Evolutionary conservation across 352 stramenopile species (phyloP), one percentile per base, ranked within the genome.

Genomic region (Pythium pyrilobum): DNA sequence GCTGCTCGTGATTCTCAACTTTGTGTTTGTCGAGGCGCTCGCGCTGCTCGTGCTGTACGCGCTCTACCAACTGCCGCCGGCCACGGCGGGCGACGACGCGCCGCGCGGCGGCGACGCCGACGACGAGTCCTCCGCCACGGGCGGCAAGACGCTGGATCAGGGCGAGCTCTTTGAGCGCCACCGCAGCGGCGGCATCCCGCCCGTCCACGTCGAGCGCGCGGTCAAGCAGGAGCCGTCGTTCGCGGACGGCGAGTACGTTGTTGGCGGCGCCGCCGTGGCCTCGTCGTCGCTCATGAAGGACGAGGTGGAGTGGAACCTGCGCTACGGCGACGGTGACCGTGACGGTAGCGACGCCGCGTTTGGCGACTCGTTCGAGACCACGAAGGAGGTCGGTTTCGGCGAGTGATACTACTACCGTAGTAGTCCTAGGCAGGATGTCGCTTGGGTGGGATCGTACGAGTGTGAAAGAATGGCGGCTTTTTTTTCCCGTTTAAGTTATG

Each of bases 1-100:
- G 8, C 57, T 85, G 53, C 32, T 89, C 25, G 71, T 87, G 44
- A 88, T 89, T 28, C 49, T 89, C 55, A 89, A 92, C 61, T 80
- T 93, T 55, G 80, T 81, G 29, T 83, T 90, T 40, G 49, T 87
- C 37, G 76, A 93, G 63, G 69, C 66, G 15, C 52, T 92, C 37
- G 71, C 41, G n/a, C 56, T 92, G 15, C 62, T 84, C 24, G 71
- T 92, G 36, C 28, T 92, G 25, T 87, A 82, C 52, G 75, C 75
- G 20, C 67, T 87, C 54, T 89, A 85, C 60, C 69, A 66, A 13
- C 50, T 89, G 10, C 75, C 74, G 15, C 44, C 56, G 9, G 46
- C 47, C 0, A 23, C 27, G 25, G 32, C 37, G 24, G 38, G 27
- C 21, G 39, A 36, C 11, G 23, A 43, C 15, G 41, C 48, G 27